These are phyloP conservation scores for Globisporangium emineosum DNA, from an alignment of 352 stramenopile genomes.

Conservation along the genomic window DNA sequence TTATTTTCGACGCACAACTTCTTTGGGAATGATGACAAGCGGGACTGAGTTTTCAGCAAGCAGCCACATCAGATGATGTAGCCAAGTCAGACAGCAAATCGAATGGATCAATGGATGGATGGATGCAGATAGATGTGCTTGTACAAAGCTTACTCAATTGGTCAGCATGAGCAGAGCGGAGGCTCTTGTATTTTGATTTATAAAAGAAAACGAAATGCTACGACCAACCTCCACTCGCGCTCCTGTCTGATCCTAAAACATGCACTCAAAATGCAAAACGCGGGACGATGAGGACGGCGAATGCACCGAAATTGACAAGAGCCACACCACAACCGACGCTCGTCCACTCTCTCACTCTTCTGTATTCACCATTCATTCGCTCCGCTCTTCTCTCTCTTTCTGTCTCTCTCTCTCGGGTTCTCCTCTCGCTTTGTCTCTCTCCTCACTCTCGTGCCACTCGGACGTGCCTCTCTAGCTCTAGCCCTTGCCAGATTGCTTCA, in stretches of 20 bases:
- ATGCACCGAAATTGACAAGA: neutral
- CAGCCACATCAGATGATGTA: neutral
- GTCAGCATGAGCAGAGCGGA: neutral
- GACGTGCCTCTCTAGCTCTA: constrained; percentile 29
- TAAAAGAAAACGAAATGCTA: constrained; percentile 12
- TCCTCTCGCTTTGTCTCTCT: constrained; percentile 10
- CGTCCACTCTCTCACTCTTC: neutral
- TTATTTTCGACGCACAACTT: neutral
- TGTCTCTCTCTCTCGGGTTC: constrained; percentile 8
- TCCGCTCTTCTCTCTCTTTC: constrained; percentile 5
- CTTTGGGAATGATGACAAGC: neutral
- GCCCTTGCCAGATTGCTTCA: constrained; percentile 91
- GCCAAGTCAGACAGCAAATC: neutral
- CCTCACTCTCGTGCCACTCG: neutral
- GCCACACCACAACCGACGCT: neutral
- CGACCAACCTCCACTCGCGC: neutral
- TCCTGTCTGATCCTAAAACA: constrained; percentile 7
- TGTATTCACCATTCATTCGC: neutral
- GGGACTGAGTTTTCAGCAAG: neutral
- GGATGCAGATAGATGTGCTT: neutral
- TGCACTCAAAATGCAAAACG: constrained; percentile 12
- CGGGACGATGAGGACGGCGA: neutral
- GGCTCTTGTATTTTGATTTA: constrained; percentile 12
- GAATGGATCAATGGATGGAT: neutral
- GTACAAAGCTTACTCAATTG: too few relatives aligned